phyloP scores from a whole-genome alignment of 2,329 filamentous ascomycete species.

The Thelonectria blattea region DNA sequence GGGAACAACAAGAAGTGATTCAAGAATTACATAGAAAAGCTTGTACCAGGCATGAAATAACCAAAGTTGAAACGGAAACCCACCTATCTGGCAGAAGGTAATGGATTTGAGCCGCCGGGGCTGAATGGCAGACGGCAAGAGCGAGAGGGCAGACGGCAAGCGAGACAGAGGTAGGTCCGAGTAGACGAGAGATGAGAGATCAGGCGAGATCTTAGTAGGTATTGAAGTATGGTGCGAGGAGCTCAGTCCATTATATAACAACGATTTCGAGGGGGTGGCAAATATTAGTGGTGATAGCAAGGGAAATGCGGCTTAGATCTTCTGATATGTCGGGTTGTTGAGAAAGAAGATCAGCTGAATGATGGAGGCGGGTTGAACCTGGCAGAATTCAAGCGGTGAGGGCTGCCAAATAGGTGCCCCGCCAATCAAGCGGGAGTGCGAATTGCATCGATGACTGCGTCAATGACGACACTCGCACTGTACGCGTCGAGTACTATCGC shows the following conservation, averaged over 20 bases:
- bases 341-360: slow-evolving; percentile 2
- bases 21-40: slow-evolving; percentile 7
- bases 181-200: slow-evolving; percentile 1
- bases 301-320: no score
- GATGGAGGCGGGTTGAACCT: slow-evolving; percentile 7
- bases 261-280: slow-evolving; percentile 24
- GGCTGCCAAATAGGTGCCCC: neutral
- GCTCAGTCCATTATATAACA: slow-evolving; percentile 27
- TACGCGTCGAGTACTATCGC: neutral
- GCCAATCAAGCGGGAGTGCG: slow-evolving; percentile 9
- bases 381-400: slow-evolving; percentile 37
- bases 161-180: neutral
- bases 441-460: slow-evolving; percentile 8
- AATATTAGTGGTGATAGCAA: slow-evolving; percentile 18
- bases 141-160: slow-evolving; percentile 25
- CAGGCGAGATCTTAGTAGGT: neutral
- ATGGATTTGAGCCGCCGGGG: slow-evolving; percentile 26
- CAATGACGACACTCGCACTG: neutral
- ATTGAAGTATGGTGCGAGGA: slow-evolving; percentile 4
- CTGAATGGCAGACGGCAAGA: slow-evolving; percentile 27
- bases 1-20: slow-evolving; percentile 15
- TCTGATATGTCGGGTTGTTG: neutral
- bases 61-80: slow-evolving; percentile 2
- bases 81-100: slow-evolving; percentile 20
- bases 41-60: neutral